Evolutionary conservation across 2,329 filamentous ascomycete species (phyloP), one percentile per base, ranked within the genome.

Genomic region (Hirsutella minnesotensis): DNA sequence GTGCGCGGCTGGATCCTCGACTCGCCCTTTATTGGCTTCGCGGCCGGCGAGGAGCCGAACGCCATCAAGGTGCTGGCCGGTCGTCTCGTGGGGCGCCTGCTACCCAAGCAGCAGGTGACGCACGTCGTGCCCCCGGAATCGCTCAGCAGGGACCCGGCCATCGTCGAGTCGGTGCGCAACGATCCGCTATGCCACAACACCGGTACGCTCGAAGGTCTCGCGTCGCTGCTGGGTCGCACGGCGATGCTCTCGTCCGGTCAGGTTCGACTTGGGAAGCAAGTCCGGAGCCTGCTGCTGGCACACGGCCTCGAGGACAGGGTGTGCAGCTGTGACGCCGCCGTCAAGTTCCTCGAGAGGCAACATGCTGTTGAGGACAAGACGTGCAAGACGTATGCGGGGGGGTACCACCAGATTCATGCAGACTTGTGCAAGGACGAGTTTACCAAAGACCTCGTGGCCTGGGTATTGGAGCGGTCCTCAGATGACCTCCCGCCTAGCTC

Each of bases 171-270:
- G 21, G 73, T 85, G 49, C 64, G 66, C 3, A 71, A 75, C 24
- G 89, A 95, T 61, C 56, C 69, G 40, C 68, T 95, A 41, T 79
- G 81, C 60, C 88, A 95, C 63, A 74, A 90, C 60, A 90, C 79
- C 2, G 89, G 87, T 30, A 95, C 89, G 7, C 69, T 94, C n/a
- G 81, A 89, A 59, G 85, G 85, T 1, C 59, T 95, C 29, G 74
- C 83, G 0, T 81, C 77, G 0, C 72, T 95, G 73, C 65, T 95
- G 49, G 86, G 94, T 58, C 75, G 89, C 21, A 81, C 81, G 1
- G 64, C 64, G 5, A 69, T 69, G 42, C 63, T 94, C 47, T 64
- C 75, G 5, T 64, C 60, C 5, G 82, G 80, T 3, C 70, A 66
- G 40, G 61, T 78, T 24, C 63, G 53, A 49, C 59, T 78, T 56